Evolutionary conservation across 73 alveolate species (phyloP).

Genomic region (Symbiodinium natans): DNA sequence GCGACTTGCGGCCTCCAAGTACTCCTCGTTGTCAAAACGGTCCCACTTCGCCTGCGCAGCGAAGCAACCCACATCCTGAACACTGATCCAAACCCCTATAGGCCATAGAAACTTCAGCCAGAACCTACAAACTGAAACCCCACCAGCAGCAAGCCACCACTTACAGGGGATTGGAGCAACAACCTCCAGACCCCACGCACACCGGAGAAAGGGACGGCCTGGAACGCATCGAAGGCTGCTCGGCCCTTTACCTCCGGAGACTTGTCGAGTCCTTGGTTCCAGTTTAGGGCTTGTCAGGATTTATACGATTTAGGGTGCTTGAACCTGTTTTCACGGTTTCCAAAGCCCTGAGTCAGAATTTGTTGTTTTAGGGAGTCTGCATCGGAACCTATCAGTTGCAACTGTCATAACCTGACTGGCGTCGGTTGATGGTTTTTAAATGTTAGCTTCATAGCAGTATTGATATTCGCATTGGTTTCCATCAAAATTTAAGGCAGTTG

Average conservation of each 20-base stretch:
- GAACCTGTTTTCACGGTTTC: neutral
- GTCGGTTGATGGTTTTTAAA: no score
- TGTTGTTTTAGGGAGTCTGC: neutral
- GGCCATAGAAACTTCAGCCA: no score
- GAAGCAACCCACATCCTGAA: no score
- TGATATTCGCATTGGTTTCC: no score
- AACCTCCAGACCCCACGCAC: neutral
- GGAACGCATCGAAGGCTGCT: conserved; percentile 8
- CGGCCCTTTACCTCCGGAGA: neutral
- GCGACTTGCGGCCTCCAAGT: neutral
- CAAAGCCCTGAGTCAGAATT: neutral
- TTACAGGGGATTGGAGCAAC: no score
- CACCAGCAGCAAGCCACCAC: no score
- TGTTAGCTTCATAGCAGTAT: no score
- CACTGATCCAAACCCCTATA: neutral
- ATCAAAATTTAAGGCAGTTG: no score
- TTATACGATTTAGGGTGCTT: neutral
- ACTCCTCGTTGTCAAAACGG: conserved; percentile 5
- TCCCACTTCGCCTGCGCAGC: conserved; percentile 9
- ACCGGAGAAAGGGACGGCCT: neutral
- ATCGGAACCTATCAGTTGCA: no score
- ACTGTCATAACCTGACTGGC: no score
- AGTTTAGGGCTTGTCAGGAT: neutral
- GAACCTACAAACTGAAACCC: no score
- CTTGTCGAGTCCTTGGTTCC: neutral